Evolutionary conservation across 306 rosid species (phyloP).

Genomic region (Citrullus colocynthis): DNA sequence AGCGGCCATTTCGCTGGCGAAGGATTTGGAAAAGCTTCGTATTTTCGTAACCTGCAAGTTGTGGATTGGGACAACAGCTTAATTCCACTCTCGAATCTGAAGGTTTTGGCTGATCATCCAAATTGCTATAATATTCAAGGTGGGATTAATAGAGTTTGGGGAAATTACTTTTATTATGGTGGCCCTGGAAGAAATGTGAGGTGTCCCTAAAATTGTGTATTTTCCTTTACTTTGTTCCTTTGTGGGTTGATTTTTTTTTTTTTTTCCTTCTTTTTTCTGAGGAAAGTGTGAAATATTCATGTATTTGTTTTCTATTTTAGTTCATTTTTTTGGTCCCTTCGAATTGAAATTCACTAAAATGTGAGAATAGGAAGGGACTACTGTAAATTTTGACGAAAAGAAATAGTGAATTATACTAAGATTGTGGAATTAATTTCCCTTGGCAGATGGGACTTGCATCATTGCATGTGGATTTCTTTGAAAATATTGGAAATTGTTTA

Average conservation of each 20-base stretch:
- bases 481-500: no score
- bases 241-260: background rate
- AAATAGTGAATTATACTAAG: background rate
- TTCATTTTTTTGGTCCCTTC: background rate
- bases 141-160: constrained; percentile 82
- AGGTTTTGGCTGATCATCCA: constrained; percentile 87
- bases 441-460: background rate
- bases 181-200: constrained; percentile 89
- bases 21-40: constrained; percentile 81
- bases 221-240: background rate
- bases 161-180: constrained; percentile 88
- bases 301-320: background rate
- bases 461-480: background rate
- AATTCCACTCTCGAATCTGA: constrained; percentile 54
- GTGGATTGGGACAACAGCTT: constrained; percentile 91
- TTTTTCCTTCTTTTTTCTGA: background rate
- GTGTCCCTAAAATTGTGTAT: constrained; percentile 42
- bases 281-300: background rate
- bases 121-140: constrained; percentile 91
- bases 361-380: background rate
- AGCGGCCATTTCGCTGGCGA: constrained; percentile 85
- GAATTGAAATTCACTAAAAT: background rate
- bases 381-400: constrained; percentile 6
- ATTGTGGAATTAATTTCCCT: background rate
- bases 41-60: constrained; percentile 67